Evolutionary conservation across 2,329 filamentous ascomycete genomes (phyloP), one percentile per base, ranked within the genome.

Genomic region (Hypomyces rosellus): DNA sequence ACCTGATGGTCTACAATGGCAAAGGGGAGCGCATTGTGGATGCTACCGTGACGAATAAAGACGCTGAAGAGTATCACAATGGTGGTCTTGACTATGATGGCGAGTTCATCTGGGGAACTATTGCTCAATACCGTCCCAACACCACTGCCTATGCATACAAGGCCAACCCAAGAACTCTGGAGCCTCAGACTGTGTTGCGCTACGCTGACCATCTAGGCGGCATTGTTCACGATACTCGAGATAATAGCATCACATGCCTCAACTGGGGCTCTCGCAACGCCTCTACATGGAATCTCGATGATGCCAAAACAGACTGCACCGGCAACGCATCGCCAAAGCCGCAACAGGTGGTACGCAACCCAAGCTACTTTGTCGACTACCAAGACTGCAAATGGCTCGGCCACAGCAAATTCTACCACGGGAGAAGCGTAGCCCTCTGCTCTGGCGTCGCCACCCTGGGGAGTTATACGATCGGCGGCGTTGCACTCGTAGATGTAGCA

Each of bases 321-420:
- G 25, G 25, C 34, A 54, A 52, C 6, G 54, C 51, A 13, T 49
- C 44, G 0, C 55, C 59, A 3, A 48, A 52, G 2, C 58, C 65
- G 2, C 40, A 52, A 1, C 48, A 16, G 2, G 51, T 58, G 0
- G 54, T 61, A 1, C 56, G 54, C 5, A 75, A 76, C 45, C 73
- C 72, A 0, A 69, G 63, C 34, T 67, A 72, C 55, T 76, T 68
- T 58, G 59, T 73, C 49, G 74, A 76, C 52, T 76, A 76, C 56
- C 74, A 77, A 59, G 74, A 77, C 63, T 77, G 74, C 63, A 77
- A 77, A 56, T 76, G 70, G 59, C 62, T 77, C 1, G 74, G 74
- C 4, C 68, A 66, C 54, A 65, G 67, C 13, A 52, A 57, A 9
- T 53, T 61, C 5, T 71, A 72, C 44, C 55, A 55, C n/a, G 58